These are phyloP conservation scores for Cryptosporidium viatorum DNA, from an alignment of 169 alveolate species.

Conservation along the genomic window DNA sequence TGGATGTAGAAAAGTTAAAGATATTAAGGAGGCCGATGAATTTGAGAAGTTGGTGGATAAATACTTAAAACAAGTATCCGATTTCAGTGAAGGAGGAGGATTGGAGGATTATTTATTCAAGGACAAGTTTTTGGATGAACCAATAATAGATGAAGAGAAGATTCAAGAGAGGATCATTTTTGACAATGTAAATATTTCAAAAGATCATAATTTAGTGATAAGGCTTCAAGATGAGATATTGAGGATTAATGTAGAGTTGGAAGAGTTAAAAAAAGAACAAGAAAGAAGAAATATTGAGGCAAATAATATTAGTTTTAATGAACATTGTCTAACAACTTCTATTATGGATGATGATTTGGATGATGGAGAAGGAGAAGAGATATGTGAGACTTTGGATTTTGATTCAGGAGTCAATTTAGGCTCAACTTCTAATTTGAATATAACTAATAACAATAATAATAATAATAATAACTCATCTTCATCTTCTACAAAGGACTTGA, in stretches of 20 bases:
- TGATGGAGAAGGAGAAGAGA: slow-evolving; percentile 4
- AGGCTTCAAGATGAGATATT: slow-evolving; percentile 50
- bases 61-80: neutral
- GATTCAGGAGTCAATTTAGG: neutral
- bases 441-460: too few relatives aligned
- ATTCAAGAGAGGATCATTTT: slow-evolving; percentile 4
- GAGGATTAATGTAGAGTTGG: slow-evolving; percentile 31
- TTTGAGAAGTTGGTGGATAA: slow-evolving; percentile 20
- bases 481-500: slow-evolving; percentile 6
- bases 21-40: neutral
- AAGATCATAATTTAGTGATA: neutral
- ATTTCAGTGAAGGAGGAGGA: neutral
- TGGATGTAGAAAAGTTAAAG: neutral
- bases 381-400: slow-evolving; percentile 7
- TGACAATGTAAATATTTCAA: neutral
- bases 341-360: slow-evolving; percentile 55
- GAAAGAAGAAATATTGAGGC: neutral
- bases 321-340: neutral
- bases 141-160: neutral
- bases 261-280: slow-evolving; percentile 13
- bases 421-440: neutral
- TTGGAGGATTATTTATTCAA: neutral
- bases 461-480: neutral
- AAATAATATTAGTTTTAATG: neutral
- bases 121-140: neutral